Percentiles rank a stretch among this genome's conserved stretches.
phyloP scores from a whole-genome alignment of 2,329 filamentous ascomycete species.

The Nemania diffusa region DNA sequence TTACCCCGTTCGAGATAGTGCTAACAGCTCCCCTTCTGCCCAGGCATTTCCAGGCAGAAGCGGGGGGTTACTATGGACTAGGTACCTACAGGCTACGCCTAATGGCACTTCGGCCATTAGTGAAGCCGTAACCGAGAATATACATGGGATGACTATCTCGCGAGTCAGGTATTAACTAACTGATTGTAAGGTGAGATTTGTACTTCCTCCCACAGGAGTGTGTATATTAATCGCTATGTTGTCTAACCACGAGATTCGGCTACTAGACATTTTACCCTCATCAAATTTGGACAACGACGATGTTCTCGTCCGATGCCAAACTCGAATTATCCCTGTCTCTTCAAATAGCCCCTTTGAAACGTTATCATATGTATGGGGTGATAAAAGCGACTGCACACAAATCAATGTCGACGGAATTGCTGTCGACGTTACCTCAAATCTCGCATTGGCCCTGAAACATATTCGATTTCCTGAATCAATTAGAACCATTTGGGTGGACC shows the following conservation, averaged over 20 bases:
- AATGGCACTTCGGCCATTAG: too few species aligned
- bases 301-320: not conserved
- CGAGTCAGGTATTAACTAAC: too few species aligned
- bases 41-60: too few species aligned
- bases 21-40: too few species aligned
- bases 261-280: not conserved
- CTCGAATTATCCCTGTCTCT: not conserved
- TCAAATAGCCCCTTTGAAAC: not conserved
- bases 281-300: not conserved
- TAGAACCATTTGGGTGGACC: not conserved
- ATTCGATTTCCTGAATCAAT: not conserved
- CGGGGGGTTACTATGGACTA: too few species aligned
- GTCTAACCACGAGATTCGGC: not conserved
- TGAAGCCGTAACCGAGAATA: too few species aligned
- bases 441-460: not conserved
- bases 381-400: not conserved
- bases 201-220: not conserved
- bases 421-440: not conserved
- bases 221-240: not conserved
- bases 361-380: constrained; percentile 6
- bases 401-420: not conserved
- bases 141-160: too few species aligned
- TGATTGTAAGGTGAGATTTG: too few species aligned
- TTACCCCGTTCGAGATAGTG: too few species aligned
- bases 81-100: too few species aligned